phyloP scores from a whole-genome alignment of 495 filamentous ascomycete genomes.

The Penicillium psychrofluorescens region DNA sequence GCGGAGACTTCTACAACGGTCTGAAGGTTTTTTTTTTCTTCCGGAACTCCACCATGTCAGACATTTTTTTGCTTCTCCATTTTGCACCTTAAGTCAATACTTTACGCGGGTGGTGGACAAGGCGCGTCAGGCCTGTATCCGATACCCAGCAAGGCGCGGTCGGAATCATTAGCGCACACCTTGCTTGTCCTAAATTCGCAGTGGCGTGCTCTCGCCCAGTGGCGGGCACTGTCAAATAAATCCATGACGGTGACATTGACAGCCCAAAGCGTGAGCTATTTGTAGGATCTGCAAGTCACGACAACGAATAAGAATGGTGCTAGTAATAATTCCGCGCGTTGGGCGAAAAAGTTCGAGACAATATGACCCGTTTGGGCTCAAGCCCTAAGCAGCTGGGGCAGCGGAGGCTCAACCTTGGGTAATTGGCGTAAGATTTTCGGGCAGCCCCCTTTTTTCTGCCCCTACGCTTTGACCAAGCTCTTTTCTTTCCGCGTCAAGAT shows the following conservation, averaged over 20 bases:
- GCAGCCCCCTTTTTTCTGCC: constrained; percentile 14
- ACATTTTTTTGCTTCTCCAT: constrained; percentile 7
- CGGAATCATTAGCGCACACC: neutral
- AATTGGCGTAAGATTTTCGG: constrained; percentile 5
- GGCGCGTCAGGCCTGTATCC: constrained; percentile 10
- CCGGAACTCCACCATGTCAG: constrained; percentile 14
- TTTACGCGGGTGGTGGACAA: constrained; percentile 17
- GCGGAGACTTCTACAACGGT: constrained; percentile 11
- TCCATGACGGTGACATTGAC: too few relatives aligned
- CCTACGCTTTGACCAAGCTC: constrained; percentile 10
- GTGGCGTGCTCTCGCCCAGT: neutral
- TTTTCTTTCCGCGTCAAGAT: neutral
- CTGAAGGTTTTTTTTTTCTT: constrained; percentile 13
- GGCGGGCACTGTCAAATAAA: too few relatives aligned
- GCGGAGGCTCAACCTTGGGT: constrained; percentile 25
- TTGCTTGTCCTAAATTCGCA: neutral
- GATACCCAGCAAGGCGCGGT: neutral
- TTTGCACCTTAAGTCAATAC: constrained; percentile 17
- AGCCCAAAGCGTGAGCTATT: neutral
- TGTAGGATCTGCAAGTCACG: constrained; percentile 7
- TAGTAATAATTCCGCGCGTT: constrained; percentile 8
- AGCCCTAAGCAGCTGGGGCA: constrained; percentile 4
- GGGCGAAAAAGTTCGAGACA: constrained; percentile 2
- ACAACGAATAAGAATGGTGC: constrained; percentile 13
- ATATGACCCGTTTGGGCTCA: constrained; percentile 15